Base-by-base conservation (phyloP, 2,329 filamentous ascomycete genomes). In the Claviceps lovelessii region DNA sequence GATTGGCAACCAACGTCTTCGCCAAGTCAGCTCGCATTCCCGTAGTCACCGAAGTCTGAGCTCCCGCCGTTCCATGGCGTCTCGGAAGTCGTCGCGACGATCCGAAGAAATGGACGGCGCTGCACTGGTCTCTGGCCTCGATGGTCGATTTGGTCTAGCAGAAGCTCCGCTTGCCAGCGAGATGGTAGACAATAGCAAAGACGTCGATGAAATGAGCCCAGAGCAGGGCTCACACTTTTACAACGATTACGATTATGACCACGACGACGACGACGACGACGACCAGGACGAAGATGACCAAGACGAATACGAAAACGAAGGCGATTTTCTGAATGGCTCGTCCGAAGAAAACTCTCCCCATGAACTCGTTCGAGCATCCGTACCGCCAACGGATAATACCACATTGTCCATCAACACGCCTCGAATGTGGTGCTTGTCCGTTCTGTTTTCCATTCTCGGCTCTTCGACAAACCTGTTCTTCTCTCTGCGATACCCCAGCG, bases 381-480 rank as follows among this genome's bases (percentile, higher is more conserved):
- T 93, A 8, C 76, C 85, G 13, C 82, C 86, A 4, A 84, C 80
- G 37, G 88, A 93, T 69, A 81, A 93, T 64, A 83, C 78, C 17
- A 76, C 81, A 3, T 71, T 91, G n/a, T 91, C 87, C 9, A 90
- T 93, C 65, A 89, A 88, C 68, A 91, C 88, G 5, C 88, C 88
- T 42, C 86, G 88, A 54, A 93, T 93, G 88, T 93, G 88, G 88
- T 76, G 76, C 37, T 69, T 93, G 19, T 89, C 87, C n/a, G 76
- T 88, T 41, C 65, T 93, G 10, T 93, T 93, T 67, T 84, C 88
- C 9, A 76, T 93, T 42, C 78, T 90, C 44, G 88, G 88, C 58
- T 91, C 88, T 49, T 86, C 86, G 2, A 89, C 86, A 41, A 93
- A 93, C 68, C 73, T 94, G 45, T 93, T 94, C 72, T 95, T 94